Conservation (phyloP, 176 grass and related monocot species). For the Ananas comosus region DNA sequence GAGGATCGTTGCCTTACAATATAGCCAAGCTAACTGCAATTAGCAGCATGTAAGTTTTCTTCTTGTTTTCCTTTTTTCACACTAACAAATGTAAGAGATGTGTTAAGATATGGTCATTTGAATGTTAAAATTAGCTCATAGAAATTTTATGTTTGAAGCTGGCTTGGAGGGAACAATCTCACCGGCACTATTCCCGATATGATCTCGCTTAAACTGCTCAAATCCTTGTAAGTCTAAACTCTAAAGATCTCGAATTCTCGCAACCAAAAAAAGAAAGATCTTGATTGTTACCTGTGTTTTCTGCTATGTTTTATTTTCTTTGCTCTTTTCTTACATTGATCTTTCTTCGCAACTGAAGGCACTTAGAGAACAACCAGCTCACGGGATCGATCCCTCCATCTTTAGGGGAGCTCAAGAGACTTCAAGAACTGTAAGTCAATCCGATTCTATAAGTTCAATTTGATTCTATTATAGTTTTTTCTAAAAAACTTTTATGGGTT, state of each 20-base stretch:
- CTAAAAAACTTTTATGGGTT: too few species aligned
- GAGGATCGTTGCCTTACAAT: slow-evolving; percentile 46
- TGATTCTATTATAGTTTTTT: neutral
- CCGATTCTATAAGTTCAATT: neutral
- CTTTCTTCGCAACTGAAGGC: slow-evolving; percentile 30
- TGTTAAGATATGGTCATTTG: neutral
- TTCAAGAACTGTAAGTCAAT: slow-evolving; percentile 52
- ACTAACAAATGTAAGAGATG: neutral
- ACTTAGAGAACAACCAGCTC: slow-evolving; percentile 60
- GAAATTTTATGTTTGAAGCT: slow-evolving; percentile 34
- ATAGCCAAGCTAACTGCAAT: slow-evolving; percentile 72
- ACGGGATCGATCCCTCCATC: slow-evolving; percentile 43
- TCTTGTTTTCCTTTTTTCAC: neutral
- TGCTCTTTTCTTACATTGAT: neutral
- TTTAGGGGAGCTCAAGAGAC: slow-evolving; percentile 39
- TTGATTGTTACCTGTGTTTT: too few species aligned
- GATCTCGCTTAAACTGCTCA: slow-evolving; percentile 44
- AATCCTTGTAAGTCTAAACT: slow-evolving; percentile 44
- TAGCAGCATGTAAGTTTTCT: slow-evolving; percentile 51
- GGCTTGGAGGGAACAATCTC: slow-evolving; percentile 60
- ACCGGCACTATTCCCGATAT: slow-evolving; percentile 53
- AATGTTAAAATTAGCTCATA: neutral
- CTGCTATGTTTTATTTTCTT: neutral
- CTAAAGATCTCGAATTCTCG: neutral
- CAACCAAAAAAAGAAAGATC: too few species aligned